Base-by-base conservation (phyloP, 495 filamentous ascomycete species). In the Lepidopterella palustris region DNA sequence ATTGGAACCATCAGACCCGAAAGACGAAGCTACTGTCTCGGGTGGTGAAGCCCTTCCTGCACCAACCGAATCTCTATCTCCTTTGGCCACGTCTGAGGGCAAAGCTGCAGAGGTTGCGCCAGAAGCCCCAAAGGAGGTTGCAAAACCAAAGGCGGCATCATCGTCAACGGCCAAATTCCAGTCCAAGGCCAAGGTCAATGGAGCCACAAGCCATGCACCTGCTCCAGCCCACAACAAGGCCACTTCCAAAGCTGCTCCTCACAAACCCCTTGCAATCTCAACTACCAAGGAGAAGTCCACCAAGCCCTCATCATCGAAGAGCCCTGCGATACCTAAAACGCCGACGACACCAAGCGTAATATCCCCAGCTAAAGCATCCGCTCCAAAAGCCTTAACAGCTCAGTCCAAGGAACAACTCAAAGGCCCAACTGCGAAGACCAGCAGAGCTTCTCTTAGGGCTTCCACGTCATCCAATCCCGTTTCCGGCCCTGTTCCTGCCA, bases 191-290 rank as follows among this genome's bases (percentile, higher is more conserved):
- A 56, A 66, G 42, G 28, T 32, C 6, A 58, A 57, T 45, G 60
- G 32, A 23, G 39, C 53, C 4, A 27, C 56, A 24, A 57, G 27
- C 35, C 21, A 29, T 15, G 23, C 59, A 15, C 9, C 52, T 4
- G 25, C 63, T 20, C 55, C 31, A 21, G 62, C 48, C 23, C n/a
- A n/a, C n/a, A n/a, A n/a, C n/a, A 66, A 60, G 56, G 5, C 52
- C 39, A 77, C 77, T 4, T 79, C 80, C 10, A 90, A 83, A 56
- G 0, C 45, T 40, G 77, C 77, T 4, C 79, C 80, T 11, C 90
- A 83, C 50, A 72, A 62, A 26, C 60, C 61, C 58, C 5, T 63
- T 68, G 72, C 53, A 70, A 57, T 59, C 67, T 56, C 60, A 77
- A 47, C 73, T 77, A 0, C 70, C 74, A 58, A 83, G 80, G 58